A percentile compares a stretch with the other conserved stretches of the same genome.
Conservation (phyloP, 2,329 filamentous ascomycete genomes). For the Teratosphaeria viscida region DNA sequence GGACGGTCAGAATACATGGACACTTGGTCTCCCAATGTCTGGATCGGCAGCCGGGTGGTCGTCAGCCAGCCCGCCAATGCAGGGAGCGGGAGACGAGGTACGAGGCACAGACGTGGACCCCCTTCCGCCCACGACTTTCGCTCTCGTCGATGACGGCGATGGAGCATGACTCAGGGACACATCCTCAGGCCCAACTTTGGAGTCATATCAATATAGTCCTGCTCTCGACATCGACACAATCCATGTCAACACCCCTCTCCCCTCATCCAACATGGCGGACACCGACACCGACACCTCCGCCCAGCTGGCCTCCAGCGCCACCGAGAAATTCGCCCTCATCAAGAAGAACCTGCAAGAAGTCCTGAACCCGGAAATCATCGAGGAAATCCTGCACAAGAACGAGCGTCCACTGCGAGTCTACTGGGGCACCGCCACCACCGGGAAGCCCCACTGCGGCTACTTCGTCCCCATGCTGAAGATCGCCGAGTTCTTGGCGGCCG, state of each 20-base stretch:
- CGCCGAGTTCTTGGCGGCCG: constrained; percentile 74
- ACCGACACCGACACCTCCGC: constrained; percentile 1
- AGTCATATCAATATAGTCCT: no score
- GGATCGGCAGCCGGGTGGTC: not conserved
- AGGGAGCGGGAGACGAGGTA: not conserved
- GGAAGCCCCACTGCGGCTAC: constrained; percentile 82
- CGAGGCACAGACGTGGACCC: not conserved
- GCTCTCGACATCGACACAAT: no score
- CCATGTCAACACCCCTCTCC: no score
- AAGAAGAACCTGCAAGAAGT: constrained; percentile 65
- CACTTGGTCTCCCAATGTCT: not conserved
- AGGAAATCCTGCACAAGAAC: constrained; percentile 57
- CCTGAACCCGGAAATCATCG: constrained; percentile 74
- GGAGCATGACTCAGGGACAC: not conserved
- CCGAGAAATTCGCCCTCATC: constrained; percentile 65
- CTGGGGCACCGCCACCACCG: constrained; percentile 81
- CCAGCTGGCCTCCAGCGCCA: constrained; percentile 17
- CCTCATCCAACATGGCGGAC: constrained; percentile 6
- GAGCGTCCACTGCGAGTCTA: constrained; percentile 68
- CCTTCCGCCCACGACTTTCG: not conserved
- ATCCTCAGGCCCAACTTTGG: no score
- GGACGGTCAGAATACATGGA: not conserved
- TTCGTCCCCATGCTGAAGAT: constrained; percentile 77
- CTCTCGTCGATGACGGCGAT: not conserved
- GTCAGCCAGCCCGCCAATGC: not conserved